These are phyloP conservation scores for Mortierella sp. DNA, from an alignment of 371 early-diverging fungal genomes.

Conservation along the genomic window DNA sequence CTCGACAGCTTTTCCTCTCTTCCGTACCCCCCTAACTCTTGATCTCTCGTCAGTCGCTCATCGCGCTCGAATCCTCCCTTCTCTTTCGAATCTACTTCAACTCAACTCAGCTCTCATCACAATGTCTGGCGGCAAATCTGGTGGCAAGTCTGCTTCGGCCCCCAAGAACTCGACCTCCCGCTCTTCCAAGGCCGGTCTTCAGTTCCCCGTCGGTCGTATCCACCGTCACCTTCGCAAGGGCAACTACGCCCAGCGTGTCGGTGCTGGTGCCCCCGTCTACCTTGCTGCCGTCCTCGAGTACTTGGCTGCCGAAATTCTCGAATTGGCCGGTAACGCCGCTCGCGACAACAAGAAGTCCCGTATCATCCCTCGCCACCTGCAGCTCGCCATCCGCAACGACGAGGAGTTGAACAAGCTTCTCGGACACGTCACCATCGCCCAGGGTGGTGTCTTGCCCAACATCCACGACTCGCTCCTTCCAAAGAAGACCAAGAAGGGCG, in stretches of 20 bases:
- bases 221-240: slow-evolving; percentile 95
- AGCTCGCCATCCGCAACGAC: slow-evolving; percentile 95
- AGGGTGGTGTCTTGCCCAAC: slow-evolving; percentile 91
- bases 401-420: slow-evolving; percentile 97
- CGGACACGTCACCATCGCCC: slow-evolving; percentile 88
- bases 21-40: slow-evolving; percentile 9
- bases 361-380: slow-evolving; percentile 92
- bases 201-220: slow-evolving; percentile 97
- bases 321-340: slow-evolving; percentile 96
- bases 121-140: slow-evolving; percentile 73
- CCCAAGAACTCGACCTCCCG: slow-evolving; percentile 65
- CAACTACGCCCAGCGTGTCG: slow-evolving; percentile 95
- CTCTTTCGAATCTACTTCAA: slow-evolving; percentile 74
- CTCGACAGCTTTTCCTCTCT: neutral
- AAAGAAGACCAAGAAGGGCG: slow-evolving; percentile 78
- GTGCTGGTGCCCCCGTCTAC: slow-evolving; percentile 95
- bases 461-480: slow-evolving; percentile 80
- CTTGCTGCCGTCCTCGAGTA: slow-evolving; percentile 96
- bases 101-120: slow-evolving; percentile 55
- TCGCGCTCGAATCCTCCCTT: slow-evolving; percentile 71
- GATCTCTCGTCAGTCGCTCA: slow-evolving; percentile 58
- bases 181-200: slow-evolving; percentile 89
- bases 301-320: slow-evolving; percentile 96
- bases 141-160: slow-evolving; percentile 70
- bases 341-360: slow-evolving; percentile 96